phyloP scores from a whole-genome alignment of 2,329 filamentous ascomycete genomes.

The Aureobasidium melanogenum region DNA sequence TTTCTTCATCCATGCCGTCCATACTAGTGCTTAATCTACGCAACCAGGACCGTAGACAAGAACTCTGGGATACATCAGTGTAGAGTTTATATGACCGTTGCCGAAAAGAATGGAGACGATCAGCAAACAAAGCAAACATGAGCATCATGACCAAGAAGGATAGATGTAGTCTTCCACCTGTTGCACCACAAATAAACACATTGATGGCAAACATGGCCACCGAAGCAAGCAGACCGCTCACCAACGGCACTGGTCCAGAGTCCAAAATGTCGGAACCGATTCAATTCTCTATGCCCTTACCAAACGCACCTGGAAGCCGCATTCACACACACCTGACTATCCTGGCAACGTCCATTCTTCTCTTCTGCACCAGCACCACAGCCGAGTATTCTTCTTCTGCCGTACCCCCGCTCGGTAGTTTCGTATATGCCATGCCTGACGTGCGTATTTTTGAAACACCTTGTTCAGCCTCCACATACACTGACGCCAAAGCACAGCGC shows the following conservation, averaged over 20 bases:
- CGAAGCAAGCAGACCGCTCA: slow-evolving; percentile 8
- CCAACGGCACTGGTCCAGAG: slow-evolving; percentile 21
- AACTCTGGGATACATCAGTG: too few relatives aligned
- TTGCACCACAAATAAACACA: background rate
- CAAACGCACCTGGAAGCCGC: slow-evolving; percentile 46
- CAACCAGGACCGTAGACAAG: background rate
- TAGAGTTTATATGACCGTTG: background rate
- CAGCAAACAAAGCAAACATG: slow-evolving; percentile 8
- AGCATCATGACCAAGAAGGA: background rate
- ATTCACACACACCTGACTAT: slow-evolving; percentile 51
- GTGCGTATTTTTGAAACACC: slow-evolving; percentile 42
- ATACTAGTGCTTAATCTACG: background rate
- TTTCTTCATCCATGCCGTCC: background rate
- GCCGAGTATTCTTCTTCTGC: slow-evolving; percentile 28
- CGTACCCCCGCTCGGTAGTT: slow-evolving; percentile 63
- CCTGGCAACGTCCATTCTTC: slow-evolving; percentile 42
- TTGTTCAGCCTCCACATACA: background rate
- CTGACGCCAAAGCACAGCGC: slow-evolving; percentile 23
- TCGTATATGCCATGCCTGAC: slow-evolving; percentile 89
- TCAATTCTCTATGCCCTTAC: slow-evolving; percentile 50
- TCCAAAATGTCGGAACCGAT: slow-evolving; percentile 28
- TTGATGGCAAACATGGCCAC: background rate
- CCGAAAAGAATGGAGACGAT: background rate
- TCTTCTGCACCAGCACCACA: slow-evolving; percentile 47
- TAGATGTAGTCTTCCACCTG: background rate